Evolutionary conservation across 1,139 yeast species (phyloP).

Genomic region (Diutina siamensis): DNA sequence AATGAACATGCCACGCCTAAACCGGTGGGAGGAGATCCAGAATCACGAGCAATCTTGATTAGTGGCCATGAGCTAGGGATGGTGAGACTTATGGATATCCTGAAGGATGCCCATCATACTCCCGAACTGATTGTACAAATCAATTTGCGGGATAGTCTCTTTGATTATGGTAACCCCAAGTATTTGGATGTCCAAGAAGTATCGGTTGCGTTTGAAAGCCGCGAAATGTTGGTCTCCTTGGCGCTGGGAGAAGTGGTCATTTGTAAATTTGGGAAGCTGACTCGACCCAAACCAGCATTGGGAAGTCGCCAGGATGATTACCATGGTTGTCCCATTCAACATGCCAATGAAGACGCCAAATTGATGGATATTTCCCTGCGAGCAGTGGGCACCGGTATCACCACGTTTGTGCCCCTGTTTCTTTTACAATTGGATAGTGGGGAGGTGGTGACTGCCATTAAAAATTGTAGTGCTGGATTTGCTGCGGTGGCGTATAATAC

Average conservation of each 20-base stretch:
- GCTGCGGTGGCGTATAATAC: conserved; percentile 71
- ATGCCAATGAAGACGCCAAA: conserved; percentile 25
- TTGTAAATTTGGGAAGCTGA: conserved; percentile 51
- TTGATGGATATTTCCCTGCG: conserved; percentile 22
- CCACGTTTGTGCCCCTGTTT: conserved; percentile 54
- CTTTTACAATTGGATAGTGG: conserved; percentile 30
- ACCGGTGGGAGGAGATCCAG: conserved; percentile 44
- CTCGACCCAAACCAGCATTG: conserved; percentile 7
- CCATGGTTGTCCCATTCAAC: conserved; percentile 20
- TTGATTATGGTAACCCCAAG: conserved; percentile 17
- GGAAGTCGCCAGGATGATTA: conserved; percentile 17
- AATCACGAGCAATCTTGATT: conserved; percentile 47
- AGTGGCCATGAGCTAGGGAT: conserved; percentile 80
- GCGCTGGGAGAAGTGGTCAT: conserved; percentile 65
- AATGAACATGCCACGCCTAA: conserved; percentile 20
- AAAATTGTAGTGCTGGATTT: conserved; percentile 71
- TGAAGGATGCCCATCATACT: conserved; percentile 64
- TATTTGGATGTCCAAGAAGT: conserved; percentile 41
- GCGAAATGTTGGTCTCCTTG: conserved; percentile 66
- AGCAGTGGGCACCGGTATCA: conserved; percentile 20
- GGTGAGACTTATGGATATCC: conserved; percentile 71
- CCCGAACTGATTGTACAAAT: conserved; percentile 30
- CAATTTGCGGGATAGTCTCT: conserved; percentile 25
- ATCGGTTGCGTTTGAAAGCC: conserved; percentile 65
- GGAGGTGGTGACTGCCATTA: conserved; percentile 41